These are phyloP conservation scores for Phytophthora pisi DNA, from an alignment of 352 stramenopile genomes.

Conservation along the genomic window DNA sequence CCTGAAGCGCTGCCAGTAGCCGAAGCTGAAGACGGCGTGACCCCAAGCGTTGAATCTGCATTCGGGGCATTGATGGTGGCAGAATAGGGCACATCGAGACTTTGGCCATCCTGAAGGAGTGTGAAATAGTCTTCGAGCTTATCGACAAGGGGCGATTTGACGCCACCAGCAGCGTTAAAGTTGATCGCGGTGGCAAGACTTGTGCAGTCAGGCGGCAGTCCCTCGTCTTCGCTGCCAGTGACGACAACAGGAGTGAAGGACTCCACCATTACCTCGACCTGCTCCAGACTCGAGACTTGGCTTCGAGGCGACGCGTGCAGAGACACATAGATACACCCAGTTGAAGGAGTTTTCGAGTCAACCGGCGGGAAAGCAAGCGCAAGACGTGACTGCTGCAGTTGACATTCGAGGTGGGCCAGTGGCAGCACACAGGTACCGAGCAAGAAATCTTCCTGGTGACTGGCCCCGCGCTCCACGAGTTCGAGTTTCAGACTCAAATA, in stretches of 20 bases:
- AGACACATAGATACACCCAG: slow-evolving; percentile 28
- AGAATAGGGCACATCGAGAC: neutral
- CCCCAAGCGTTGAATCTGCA: neutral
- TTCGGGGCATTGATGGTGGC: neutral
- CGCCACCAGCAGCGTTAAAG: neutral
- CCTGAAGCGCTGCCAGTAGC: slow-evolving; percentile 9
- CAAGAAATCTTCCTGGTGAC: slow-evolving; percentile 70
- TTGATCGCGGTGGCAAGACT: slow-evolving; percentile 20
- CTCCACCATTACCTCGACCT: slow-evolving; percentile 31
- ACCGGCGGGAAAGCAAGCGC: slow-evolving; percentile 31
- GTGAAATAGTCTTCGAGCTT: slow-evolving; percentile 25
- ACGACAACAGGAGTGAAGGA: slow-evolving; percentile 35
- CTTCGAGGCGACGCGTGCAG: slow-evolving; percentile 16
- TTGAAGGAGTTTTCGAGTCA: slow-evolving; percentile 2
- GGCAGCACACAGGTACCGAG: slow-evolving; percentile 41
- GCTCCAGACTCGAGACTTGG: slow-evolving; percentile 10
- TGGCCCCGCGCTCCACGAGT: slow-evolving; percentile 61
- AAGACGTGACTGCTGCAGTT: slow-evolving; percentile 34
- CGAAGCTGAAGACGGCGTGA: slow-evolving; percentile 32
- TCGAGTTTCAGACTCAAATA: slow-evolving; percentile 50
- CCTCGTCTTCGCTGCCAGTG: slow-evolving; percentile 32
- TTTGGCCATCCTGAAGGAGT: slow-evolving; percentile 21
- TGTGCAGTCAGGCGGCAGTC: slow-evolving; percentile 17
- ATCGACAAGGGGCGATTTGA: neutral
- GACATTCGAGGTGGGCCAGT: slow-evolving; percentile 23